These are phyloP conservation scores for Wickerhamomyces subpelliculosus DNA, from an alignment of 805 yeast genomes.

Conservation along the genomic window DNA sequence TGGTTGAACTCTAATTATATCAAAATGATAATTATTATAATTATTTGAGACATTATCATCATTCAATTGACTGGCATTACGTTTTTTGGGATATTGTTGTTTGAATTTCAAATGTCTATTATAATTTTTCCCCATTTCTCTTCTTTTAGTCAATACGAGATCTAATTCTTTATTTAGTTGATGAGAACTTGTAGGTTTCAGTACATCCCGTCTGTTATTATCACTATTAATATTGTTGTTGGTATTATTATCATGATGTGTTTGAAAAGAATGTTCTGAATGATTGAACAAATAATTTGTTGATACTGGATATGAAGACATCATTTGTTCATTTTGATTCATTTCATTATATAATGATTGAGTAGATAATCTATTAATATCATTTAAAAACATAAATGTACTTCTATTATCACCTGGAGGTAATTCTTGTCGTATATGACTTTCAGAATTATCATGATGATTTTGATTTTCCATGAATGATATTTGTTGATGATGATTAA, in stretches of 20 bases:
- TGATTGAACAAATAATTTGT: neutral
- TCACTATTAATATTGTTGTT: neutral
- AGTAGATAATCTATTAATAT: constrained; percentile 5
- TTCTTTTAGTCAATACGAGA: no score
- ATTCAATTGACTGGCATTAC: constrained; percentile 9
- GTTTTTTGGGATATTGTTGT: constrained; percentile 9
- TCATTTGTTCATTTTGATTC: neutral
- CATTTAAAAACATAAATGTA: neutral
- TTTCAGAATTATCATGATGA: neutral
- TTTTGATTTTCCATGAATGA: neutral
- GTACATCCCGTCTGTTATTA: no score
- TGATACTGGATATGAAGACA: neutral
- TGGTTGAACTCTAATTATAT: constrained; percentile 6
- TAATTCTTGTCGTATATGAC: neutral
- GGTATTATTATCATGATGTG: no score
- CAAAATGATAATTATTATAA: constrained; percentile 3
- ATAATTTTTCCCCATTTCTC: neutral
- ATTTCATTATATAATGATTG: constrained; percentile 1
- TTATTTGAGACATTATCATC: constrained; percentile 3
- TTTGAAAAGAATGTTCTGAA: neutral
- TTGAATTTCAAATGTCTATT: no score
- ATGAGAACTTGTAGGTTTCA: no score
- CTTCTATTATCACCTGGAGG: neutral
- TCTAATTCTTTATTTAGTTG: no score
- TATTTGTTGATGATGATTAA: constrained; percentile 1